phyloP scores from a whole-genome alignment of 1,139 yeast genomes.

The Zygosaccharomyces sapae region DNA sequence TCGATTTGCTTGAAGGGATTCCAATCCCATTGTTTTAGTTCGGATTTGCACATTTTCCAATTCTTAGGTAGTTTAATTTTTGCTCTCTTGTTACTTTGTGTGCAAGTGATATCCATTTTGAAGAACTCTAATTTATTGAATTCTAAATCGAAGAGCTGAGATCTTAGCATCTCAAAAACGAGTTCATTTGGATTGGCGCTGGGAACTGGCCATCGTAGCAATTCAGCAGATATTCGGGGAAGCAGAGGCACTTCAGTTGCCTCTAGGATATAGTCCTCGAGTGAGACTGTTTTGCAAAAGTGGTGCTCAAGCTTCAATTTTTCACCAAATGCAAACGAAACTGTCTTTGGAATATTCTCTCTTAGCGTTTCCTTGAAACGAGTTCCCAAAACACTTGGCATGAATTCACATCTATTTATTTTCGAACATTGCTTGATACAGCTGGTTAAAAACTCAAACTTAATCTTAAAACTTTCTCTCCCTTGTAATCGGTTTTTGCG shows the following conservation, averaged over 20 bases:
- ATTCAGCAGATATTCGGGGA: not conserved
- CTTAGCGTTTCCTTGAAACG: not conserved
- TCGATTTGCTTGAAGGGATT: constrained; percentile 18
- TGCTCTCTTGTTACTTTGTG: not conserved
- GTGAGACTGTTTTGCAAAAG: not conserved
- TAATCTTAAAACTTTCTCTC: not conserved
- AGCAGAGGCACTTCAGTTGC: not conserved
- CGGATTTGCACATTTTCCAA: constrained; percentile 20
- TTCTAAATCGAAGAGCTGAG: constrained; percentile 16
- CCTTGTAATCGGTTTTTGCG: not conserved
- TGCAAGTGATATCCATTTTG: constrained; percentile 10
- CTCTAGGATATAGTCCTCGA: not conserved
- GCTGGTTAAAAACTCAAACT: not conserved
- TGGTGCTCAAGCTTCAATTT: not conserved
- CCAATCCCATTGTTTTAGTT: constrained; percentile 21
- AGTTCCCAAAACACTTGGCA: constrained; percentile 5
- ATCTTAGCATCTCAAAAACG: not conserved
- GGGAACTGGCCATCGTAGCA: not conserved
- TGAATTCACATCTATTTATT: not conserved
- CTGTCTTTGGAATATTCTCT: not conserved
- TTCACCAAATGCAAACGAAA: not conserved
- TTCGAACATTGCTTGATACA: not conserved
- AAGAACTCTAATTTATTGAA: constrained; percentile 23
- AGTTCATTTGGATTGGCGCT: not conserved
- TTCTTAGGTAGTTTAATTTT: not conserved